Evolutionary conservation across 495 filamentous ascomycete species (phyloP), one percentile per base, ranked within the genome.

Genomic region (Aspergillus campestris): DNA sequence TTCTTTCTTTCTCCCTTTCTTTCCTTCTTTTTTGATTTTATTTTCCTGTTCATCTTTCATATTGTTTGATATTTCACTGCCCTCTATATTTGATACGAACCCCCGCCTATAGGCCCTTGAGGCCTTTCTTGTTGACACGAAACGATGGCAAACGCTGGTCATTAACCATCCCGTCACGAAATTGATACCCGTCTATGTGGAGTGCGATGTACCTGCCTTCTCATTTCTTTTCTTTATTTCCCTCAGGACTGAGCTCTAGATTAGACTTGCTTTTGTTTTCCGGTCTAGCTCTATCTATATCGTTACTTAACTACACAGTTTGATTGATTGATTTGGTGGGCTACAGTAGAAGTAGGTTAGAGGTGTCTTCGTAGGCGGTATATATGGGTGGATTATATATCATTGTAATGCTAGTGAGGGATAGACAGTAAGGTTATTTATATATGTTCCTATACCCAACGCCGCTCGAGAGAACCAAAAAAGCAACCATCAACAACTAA

Each of bases 171-270:
- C 31, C 28, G 37, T 46, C 42, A 44, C 36, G 45, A 45, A 42
- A 46, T 46, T 42, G 56, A 66, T 66, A 66, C 62, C 62, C 60
- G 56, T 49, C 37, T 44, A 50, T 54, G 51, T 51, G 42, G 31
- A 60, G 41, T 51, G 33, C 37, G 45, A 43, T 38, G 34, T 39
- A 6, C 29, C 40, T 41, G 35, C 27, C 15, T 12, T n/a, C n/a
- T n/a, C n/a, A n/a, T n/a, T 5, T 34, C 15, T 33, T 12, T 47
- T 49, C 33, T 52, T 39, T 43, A 42, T 31, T 51, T 47, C 18
- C 3, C 3, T 33, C 32, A 14, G 11, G 15, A n/a, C n/a, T n/a
- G 18, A 2, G 18, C 18, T 24, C 18, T 24, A 24, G 18, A 24
- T 24, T 24, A 24, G 18, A 24, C 18, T 24, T 24, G 18, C 18